phyloP scores from a whole-genome alignment of 768 basidiomycete genomes.

The Boletus tylopilopsis region DNA sequence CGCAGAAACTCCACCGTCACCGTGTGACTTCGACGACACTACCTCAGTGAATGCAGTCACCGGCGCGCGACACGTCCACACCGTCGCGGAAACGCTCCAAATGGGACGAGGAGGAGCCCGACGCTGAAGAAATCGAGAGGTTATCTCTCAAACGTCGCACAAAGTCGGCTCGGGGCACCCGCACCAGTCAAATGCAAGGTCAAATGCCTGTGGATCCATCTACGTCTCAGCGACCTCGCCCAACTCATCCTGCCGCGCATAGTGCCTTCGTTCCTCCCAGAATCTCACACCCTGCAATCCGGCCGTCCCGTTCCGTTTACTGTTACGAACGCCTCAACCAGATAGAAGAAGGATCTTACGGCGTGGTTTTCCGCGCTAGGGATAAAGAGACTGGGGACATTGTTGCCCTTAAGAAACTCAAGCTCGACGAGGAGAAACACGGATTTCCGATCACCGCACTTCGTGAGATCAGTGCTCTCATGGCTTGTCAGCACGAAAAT shows the following conservation, averaged over 20 bases:
- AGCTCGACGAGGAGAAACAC: slow-evolving; percentile 97
- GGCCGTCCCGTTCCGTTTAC: slow-evolving; percentile 90
- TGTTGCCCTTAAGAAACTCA: slow-evolving; percentile 95
- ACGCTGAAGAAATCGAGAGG: slow-evolving; percentile 34
- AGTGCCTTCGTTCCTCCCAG: slow-evolving; percentile 76
- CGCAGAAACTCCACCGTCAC: no score
- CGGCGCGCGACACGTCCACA: slow-evolving; percentile 36
- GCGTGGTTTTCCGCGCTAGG: slow-evolving; percentile 92
- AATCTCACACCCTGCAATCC: slow-evolving; percentile 71
- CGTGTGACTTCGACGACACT: no score
- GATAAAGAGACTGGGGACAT: slow-evolving; percentile 95
- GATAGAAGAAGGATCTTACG: slow-evolving; percentile 98
- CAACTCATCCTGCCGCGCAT: slow-evolving; percentile 31
- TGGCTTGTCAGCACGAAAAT: slow-evolving; percentile 92
- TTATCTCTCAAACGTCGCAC: slow-evolving; percentile 52
- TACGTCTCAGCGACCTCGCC: slow-evolving; percentile 13
- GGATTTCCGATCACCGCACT: slow-evolving; percentile 98
- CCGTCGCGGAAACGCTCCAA: slow-evolving; percentile 74
- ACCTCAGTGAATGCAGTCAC: slow-evolving; percentile 27
- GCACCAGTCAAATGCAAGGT: slow-evolving; percentile 7
- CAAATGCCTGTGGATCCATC: slow-evolving; percentile 15
- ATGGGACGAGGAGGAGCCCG: slow-evolving; percentile 57
- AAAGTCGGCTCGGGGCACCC: slow-evolving; percentile 36
- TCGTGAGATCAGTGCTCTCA: slow-evolving; percentile 93
- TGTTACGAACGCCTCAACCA: slow-evolving; percentile 93